Percentiles rank a stretch among this genome's conserved stretches.
phyloP scores from a whole-genome alignment of 768 basidiomycete genomes.

The Imleria badia region DNA sequence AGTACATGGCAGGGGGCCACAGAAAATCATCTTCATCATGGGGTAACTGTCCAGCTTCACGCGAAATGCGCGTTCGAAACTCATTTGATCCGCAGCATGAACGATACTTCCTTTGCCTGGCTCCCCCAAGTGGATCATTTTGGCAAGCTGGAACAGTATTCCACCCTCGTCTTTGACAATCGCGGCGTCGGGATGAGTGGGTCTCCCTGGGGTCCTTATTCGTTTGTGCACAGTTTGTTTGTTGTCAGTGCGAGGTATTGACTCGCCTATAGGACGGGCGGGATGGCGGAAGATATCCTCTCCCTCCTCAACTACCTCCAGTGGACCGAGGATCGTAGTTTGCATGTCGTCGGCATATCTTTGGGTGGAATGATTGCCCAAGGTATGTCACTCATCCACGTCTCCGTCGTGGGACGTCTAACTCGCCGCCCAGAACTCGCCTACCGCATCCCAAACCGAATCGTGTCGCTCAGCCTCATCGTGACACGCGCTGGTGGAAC shows the following conservation, averaged over 20 bases:
- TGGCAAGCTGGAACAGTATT: slow-evolving; percentile 49
- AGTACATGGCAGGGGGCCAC: slow-evolving; percentile 65
- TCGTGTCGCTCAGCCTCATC: slow-evolving; percentile 61
- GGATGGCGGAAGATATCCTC: slow-evolving; percentile 76
- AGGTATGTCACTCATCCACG: slow-evolving; percentile 38
- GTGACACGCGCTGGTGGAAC: slow-evolving; percentile 71
- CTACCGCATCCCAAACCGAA: slow-evolving; percentile 60
- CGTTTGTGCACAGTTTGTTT: slow-evolving; percentile 43
- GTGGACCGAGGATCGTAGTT: slow-evolving; percentile 60
- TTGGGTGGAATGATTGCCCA: slow-evolving; percentile 86
- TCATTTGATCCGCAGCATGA: slow-evolving; percentile 43
- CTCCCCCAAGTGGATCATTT: slow-evolving; percentile 64
- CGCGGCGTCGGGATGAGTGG: slow-evolving; percentile 78
- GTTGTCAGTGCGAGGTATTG: not conserved
- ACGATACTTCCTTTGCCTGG: slow-evolving; percentile 66
- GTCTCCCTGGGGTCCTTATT: slow-evolving; percentile 71
- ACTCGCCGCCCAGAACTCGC: slow-evolving; percentile 55
- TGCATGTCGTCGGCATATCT: slow-evolving; percentile 75
- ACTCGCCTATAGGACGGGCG: slow-evolving; percentile 51
- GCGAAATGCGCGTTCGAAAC: not conserved
- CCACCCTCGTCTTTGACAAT: slow-evolving; percentile 78
- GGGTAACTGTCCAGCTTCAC: slow-evolving; percentile 40
- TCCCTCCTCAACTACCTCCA: slow-evolving; percentile 66
- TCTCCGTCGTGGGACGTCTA: not conserved
- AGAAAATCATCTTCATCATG: slow-evolving; percentile 77